Evolutionary conservation across 2,329 filamentous ascomycete species (phyloP).

Genomic region (Ceratocystis cacaofunesta): DNA sequence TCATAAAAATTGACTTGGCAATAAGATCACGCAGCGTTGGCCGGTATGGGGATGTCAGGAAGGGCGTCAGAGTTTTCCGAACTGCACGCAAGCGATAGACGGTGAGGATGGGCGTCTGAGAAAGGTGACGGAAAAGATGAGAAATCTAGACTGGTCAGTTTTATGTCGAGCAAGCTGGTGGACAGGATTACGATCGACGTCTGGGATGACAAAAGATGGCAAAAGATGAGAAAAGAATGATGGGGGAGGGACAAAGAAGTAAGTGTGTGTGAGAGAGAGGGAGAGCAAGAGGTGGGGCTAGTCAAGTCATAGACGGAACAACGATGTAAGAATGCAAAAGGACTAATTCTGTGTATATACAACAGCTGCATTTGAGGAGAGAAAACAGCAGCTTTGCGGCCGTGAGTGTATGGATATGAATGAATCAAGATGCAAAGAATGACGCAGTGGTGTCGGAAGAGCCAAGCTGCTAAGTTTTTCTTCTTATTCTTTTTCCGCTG

Average conservation of each 20-base stretch:
- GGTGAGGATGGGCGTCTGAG: constrained; percentile 51
- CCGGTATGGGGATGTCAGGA: constrained; percentile 41
- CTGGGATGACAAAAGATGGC: neutral
- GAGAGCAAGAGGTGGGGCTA: too few species aligned
- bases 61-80: constrained; percentile 37
- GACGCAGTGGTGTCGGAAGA: neutral
- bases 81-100: constrained; percentile 43
- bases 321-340: neutral
- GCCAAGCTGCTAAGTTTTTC: neutral
- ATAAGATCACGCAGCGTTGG: constrained; percentile 49
- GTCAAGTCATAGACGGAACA: neutral
- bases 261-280: neutral
- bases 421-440: neutral
- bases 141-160: constrained; percentile 33
- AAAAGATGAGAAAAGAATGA: neutral
- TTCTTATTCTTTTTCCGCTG: too few species aligned
- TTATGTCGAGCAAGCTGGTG: neutral
- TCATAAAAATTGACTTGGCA: constrained; percentile 49
- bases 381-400: too few species aligned
- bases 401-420: too few species aligned
- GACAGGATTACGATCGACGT: neutral
- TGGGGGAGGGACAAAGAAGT: neutral
- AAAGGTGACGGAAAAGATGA: constrained; percentile 46
- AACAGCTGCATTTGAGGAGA: too few species aligned
- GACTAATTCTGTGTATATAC: too few species aligned